phyloP scores from a whole-genome alignment of 495 filamentous ascomycete genomes.

The Rhypophila decipiens region DNA sequence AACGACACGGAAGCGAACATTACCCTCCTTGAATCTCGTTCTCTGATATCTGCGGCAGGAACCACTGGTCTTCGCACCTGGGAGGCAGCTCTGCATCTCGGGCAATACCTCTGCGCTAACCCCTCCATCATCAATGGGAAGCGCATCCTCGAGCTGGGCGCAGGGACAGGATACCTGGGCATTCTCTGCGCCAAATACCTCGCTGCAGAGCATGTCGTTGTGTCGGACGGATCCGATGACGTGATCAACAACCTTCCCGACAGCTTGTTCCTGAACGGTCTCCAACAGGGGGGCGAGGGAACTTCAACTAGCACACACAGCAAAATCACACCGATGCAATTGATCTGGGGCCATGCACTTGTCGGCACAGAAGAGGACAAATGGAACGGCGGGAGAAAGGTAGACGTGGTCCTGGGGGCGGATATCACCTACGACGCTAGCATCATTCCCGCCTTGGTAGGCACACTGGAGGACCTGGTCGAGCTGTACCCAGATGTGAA shows the following conservation, averaged over 20 bases:
- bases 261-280: conserved; percentile 61
- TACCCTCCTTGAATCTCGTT: conserved; percentile 64
- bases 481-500: conserved; percentile 25
- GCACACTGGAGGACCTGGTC: conserved; percentile 38
- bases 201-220: conserved; percentile 53
- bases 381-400: conserved; percentile 36
- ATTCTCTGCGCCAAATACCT: conserved; percentile 75
- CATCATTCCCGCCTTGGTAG: conserved; percentile 37
- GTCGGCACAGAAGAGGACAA: conserved; percentile 35
- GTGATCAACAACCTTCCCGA: conserved; percentile 63
- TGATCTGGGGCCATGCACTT: conserved; percentile 56
- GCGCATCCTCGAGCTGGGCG: conserved; percentile 76
- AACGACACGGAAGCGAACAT: conserved; percentile 23
- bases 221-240: conserved; percentile 74
- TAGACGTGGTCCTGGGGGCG: conserved; percentile 45
- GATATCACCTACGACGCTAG: conserved; percentile 47
- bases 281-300: too few species aligned
- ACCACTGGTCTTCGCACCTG: conserved; percentile 88
- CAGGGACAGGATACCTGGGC: conserved; percentile 81
- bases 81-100: conserved; percentile 87
- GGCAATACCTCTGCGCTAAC: conserved; percentile 54
- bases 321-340: conserved; percentile 39
- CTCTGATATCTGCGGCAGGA: conserved; percentile 63
- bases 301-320: too few species aligned
- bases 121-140: conserved; percentile 44